A percentile compares a stretch with the other conserved stretches of the same genome.
These are phyloP conservation scores for Cajanus cajan DNA, from an alignment of 306 rosid species.

Conservation along the genomic window DNA sequence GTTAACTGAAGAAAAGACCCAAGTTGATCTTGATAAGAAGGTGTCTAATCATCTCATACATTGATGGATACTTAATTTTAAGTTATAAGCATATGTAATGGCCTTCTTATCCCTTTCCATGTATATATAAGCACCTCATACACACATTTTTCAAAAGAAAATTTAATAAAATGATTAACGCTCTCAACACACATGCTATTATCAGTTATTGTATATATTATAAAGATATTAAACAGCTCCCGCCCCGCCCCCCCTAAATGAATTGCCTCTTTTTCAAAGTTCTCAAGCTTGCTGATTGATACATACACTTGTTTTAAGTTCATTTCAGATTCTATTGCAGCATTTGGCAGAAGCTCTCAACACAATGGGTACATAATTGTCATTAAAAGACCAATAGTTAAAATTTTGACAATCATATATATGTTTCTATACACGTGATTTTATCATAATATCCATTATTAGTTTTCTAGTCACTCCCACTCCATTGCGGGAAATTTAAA, in stretches of 20 bases:
- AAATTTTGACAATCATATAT: too few species aligned
- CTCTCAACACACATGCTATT: slow-evolving; percentile 3
- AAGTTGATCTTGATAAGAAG: slow-evolving; percentile 79
- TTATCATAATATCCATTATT: too few species aligned
- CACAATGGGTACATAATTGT: too few species aligned
- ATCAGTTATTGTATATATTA: neutral
- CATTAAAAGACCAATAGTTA: too few species aligned
- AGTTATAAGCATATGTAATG: neutral
- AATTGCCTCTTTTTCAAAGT: neutral
- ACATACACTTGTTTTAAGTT: neutral
- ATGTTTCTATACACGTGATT: too few species aligned
- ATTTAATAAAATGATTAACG: neutral
- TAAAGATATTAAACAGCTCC: neutral
- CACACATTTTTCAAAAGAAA: neutral
- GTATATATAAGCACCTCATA: neutral
- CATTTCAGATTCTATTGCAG: neutral
- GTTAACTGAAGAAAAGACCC: slow-evolving; percentile 63
- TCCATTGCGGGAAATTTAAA: too few species aligned
- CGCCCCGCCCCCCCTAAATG: neutral
- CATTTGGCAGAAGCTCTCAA: too few species aligned
- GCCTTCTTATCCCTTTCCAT: neutral
- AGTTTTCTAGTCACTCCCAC: too few species aligned
- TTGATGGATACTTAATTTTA: too few species aligned
- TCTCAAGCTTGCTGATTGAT: neutral
- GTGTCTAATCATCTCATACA: too few species aligned